A percentile compares a stretch with the other conserved stretches of the same genome.
phyloP scores from a whole-genome alignment of 1,284 basidiomycete genomes.

The Sporisorium exsertum region DNA sequence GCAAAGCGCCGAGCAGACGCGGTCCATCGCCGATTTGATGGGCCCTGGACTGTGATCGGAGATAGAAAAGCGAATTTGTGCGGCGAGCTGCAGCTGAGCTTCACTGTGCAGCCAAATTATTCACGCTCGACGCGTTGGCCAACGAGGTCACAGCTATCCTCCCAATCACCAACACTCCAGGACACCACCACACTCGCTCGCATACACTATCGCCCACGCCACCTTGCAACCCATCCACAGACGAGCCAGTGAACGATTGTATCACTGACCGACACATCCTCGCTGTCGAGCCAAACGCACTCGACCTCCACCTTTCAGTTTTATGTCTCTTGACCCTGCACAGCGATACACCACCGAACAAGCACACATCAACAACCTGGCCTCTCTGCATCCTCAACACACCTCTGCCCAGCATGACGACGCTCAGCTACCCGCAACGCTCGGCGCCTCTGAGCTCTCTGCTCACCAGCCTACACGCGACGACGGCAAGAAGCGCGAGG shows the following conservation, averaged over 20 bases:
- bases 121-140: constrained; percentile 26
- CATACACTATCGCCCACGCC: neutral
- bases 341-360: constrained; percentile 11
- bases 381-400: neutral
- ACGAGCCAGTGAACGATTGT: constrained; percentile 20
- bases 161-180: neutral
- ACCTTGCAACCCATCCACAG: neutral
- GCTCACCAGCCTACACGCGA: constrained; percentile 7
- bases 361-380: neutral
- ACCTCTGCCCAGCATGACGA: constrained; percentile 20
- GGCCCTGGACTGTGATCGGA: constrained; percentile 2
- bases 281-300: constrained; percentile 25
- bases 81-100: constrained; percentile 15
- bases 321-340: constrained; percentile 44
- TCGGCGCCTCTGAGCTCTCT: constrained; percentile 1
- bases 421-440: neutral
- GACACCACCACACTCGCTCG: neutral
- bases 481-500: constrained; percentile 25
- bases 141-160: neutral
- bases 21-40: too few species aligned
- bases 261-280: constrained; percentile 17
- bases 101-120: neutral
- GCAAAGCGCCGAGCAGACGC: too few species aligned
- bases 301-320: constrained; percentile 23
- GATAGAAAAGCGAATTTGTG: neutral